Evolutionary conservation across 1,139 yeast genomes (phyloP).

Genomic region (Protomyces pachydermus): DNA sequence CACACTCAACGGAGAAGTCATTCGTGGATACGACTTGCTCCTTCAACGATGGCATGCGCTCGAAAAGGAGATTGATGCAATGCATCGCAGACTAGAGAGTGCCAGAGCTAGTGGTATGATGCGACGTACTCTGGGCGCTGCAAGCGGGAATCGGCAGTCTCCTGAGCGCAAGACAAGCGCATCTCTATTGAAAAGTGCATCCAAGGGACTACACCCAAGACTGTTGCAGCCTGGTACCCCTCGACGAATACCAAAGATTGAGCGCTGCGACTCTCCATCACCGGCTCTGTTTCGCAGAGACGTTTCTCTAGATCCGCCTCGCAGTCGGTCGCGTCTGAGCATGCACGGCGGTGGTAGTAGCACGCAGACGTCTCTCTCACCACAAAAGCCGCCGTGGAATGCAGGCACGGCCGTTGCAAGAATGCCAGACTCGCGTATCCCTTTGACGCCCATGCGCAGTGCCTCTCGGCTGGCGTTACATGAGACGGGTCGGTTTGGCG

Average conservation of each 20-base stretch:
- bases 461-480: background rate
- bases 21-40: slow-evolving; percentile 11
- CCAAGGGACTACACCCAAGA: background rate
- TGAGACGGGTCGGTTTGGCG: background rate
- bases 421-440: background rate
- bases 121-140: background rate
- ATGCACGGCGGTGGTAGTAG: background rate
- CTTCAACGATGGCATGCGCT: slow-evolving; percentile 9
- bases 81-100: slow-evolving; percentile 3
- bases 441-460: background rate
- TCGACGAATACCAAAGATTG: background rate
- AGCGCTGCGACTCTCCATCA: background rate
- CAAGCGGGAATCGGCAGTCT: background rate
- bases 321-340: slow-evolving; percentile 17
- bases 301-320: slow-evolving; percentile 18
- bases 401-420: slow-evolving; percentile 9
- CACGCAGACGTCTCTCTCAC: background rate
- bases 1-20: slow-evolving; percentile 17
- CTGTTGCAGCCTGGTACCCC: background rate
- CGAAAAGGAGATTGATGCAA: background rate
- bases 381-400: slow-evolving; percentile 18
- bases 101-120: slow-evolving; percentile 10
- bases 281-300: slow-evolving; percentile 10
- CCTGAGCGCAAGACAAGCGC: background rate
- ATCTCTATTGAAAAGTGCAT: background rate